Percentiles rank a stretch among this genome's conserved stretches.
These are phyloP conservation scores for Tricholoma hemisulphureum DNA, from an alignment of 768 basidiomycete genomes.

Conservation along the genomic window DNA sequence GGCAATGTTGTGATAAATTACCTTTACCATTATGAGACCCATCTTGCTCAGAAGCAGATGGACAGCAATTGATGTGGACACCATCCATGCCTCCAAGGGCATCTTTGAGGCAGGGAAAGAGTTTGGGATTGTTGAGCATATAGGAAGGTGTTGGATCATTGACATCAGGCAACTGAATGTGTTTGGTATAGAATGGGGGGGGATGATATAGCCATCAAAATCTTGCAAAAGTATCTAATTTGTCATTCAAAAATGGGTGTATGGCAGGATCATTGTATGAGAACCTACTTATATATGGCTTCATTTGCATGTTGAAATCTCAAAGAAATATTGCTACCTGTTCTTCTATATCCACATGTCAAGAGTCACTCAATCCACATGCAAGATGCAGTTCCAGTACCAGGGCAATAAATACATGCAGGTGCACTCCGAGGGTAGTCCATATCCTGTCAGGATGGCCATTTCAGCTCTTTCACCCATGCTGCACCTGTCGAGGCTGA, in stretches of 20 bases:
- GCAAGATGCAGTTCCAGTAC: conserved; percentile 3
- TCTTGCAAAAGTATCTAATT: conserved; percentile 8
- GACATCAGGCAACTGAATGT: conserved; percentile 9
- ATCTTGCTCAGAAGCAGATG: conserved; percentile 5
- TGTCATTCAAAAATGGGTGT: too few relatives aligned
- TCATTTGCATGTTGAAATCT: too few relatives aligned
- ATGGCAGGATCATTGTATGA: too few relatives aligned
- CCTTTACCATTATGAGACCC: conserved; percentile 15
- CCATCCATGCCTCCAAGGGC: too few relatives aligned
- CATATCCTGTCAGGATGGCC: not conserved
- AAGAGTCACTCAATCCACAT: too few relatives aligned
- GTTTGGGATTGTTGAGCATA: conserved; percentile 19
- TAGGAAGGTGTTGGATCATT: conserved; percentile 4
- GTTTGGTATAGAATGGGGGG: conserved; percentile 15
- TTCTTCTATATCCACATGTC: too few relatives aligned
- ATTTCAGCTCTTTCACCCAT: not conserved
- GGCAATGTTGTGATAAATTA: conserved; percentile 25
- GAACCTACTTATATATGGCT: too few relatives aligned
- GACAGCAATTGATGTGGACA: conserved; percentile 8
- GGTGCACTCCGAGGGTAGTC: conserved; percentile 15
- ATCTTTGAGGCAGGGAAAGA: conserved; percentile 29
- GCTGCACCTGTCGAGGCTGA: not conserved
- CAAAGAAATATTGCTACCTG: too few relatives aligned
- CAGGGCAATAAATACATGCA: conserved; percentile 18
- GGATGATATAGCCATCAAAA: conserved; percentile 6